Conservation (phyloP, 2,329 filamentous ascomycete species). For the Pyricularia sp. region DNA sequence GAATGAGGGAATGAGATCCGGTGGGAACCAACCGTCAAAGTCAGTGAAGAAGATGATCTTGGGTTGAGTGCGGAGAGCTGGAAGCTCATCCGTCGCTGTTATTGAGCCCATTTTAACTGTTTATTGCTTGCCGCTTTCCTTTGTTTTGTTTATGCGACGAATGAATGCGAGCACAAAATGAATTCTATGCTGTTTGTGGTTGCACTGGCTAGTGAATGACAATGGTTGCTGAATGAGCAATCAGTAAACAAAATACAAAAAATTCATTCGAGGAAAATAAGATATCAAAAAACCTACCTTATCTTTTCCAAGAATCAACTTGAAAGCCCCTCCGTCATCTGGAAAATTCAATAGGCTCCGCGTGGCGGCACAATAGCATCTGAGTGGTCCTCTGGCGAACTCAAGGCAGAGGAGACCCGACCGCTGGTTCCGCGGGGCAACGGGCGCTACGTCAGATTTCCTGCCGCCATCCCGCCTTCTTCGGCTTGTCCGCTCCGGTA, state of each 20-base stretch:
- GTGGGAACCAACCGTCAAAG: conserved; percentile 61
- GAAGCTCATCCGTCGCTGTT: conserved; percentile 29
- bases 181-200: background rate
- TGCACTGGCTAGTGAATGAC: background rate
- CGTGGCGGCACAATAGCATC: background rate
- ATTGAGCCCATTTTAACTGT: conserved; percentile 1
- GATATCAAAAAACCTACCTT: background rate
- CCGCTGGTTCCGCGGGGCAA: background rate
- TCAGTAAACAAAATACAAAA: background rate
- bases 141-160: background rate
- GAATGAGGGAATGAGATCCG: no score
- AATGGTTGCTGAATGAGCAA: background rate
- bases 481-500: background rate
- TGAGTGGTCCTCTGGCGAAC: background rate
- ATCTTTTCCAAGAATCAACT: background rate
- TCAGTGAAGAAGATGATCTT: conserved; percentile 98
- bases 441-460: background rate
- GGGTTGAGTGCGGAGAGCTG: conserved; percentile 58
- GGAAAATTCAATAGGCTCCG: background rate
- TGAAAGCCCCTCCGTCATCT: background rate
- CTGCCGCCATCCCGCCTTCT: background rate
- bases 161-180: background rate
- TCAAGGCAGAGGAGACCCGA: background rate
- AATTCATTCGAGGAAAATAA: background rate
- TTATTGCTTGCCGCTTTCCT: background rate